Percentiles rank a stretch among this genome's conserved stretches.
Conservation (phyloP, 352 stramenopile species). For the Chrysophaeum taylorii region DNA sequence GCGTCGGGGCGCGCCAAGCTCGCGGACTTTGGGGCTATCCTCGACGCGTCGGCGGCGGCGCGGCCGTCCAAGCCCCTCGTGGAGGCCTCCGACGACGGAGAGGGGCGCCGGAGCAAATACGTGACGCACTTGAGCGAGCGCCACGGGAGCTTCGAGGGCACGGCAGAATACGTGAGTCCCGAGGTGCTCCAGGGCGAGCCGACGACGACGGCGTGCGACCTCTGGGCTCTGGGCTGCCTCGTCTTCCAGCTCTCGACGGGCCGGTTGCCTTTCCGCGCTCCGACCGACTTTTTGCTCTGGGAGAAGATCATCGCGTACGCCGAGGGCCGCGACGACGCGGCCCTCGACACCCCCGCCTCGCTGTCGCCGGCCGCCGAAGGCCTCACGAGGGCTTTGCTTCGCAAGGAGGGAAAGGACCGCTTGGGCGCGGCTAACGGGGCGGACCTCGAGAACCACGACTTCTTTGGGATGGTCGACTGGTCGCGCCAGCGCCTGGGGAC, state of each 20-base stretch:
- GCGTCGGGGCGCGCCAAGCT: conserved; percentile 66
- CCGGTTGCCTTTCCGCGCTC: conserved; percentile 62
- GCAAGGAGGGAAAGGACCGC: background rate
- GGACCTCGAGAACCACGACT: background rate
- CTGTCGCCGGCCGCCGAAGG: background rate
- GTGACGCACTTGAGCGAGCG: conserved; percentile 24
- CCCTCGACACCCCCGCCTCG: background rate
- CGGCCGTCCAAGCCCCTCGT: background rate
- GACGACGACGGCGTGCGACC: conserved; percentile 59
- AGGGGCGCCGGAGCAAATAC: background rate
- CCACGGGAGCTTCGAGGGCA: conserved; percentile 67
- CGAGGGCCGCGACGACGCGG: conserved; percentile 10
- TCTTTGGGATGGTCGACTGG: background rate
- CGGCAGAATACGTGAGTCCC: conserved; percentile 74
- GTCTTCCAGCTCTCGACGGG: conserved; percentile 74
- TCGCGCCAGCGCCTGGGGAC: background rate
- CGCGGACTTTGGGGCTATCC: conserved; percentile 62
- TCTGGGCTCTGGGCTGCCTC: conserved; percentile 78
- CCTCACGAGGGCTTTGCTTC: background rate
- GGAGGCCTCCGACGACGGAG: background rate
- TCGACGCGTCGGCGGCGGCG: conserved; percentile 4
- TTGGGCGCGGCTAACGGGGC: background rate
- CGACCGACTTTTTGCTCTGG: conserved; percentile 51
- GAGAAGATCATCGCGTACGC: conserved; percentile 67
- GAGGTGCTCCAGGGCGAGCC: conserved; percentile 72